Evolutionary conservation across 2,329 filamentous ascomycete species (phyloP).

Genomic region (Acarospora socialis): DNA sequence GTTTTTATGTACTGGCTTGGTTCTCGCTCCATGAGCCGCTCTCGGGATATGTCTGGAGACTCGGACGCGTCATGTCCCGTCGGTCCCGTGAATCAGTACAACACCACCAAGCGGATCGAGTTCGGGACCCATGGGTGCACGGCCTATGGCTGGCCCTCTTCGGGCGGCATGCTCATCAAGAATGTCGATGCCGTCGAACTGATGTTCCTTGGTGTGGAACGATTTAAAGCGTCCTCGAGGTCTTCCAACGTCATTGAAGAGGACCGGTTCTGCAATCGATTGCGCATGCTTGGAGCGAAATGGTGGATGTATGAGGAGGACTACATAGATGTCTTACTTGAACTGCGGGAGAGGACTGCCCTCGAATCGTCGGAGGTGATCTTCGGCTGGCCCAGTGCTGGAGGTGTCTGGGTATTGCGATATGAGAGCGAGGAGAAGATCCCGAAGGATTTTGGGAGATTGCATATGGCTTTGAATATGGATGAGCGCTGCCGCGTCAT

Average conservation of each 20-base stretch:
- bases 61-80: too few species aligned
- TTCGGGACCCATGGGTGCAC: background rate
- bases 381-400: background rate
- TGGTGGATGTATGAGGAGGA: slow-evolving; percentile 1
- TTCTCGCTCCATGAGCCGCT: too few species aligned
- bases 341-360: background rate
- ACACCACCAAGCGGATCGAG: background rate
- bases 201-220: background rate
- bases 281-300: background rate
- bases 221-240: background rate
- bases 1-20: too few species aligned
- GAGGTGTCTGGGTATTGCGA: background rate
- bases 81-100: too few species aligned
- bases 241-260: background rate
- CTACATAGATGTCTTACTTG: background rate
- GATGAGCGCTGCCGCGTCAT: slow-evolving; percentile 1
- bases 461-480: background rate
- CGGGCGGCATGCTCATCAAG: slow-evolving; percentile 1
- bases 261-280: background rate
- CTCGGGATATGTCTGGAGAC: too few species aligned
- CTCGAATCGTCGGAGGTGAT: background rate
- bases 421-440: background rate
- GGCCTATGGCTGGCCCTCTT: background rate
- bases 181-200: background rate
- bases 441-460: too few species aligned